Percentiles rank a stretch among this genome's conserved stretches.
phyloP scores from a whole-genome alignment of 257 asterid genomes.

The Scutellaria minor region DNA sequence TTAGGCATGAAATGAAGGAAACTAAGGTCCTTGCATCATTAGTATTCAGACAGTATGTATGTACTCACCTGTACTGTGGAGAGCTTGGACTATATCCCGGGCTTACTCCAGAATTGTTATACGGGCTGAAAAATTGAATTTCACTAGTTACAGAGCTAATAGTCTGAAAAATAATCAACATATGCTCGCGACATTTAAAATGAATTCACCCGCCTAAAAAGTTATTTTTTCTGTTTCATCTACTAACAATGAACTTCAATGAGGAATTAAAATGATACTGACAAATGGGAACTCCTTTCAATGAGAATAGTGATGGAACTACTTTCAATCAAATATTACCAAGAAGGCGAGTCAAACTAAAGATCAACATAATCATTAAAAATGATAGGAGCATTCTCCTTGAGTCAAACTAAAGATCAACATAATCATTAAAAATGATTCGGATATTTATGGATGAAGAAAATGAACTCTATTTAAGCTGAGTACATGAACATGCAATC shows the following conservation, averaged over 20 bases:
- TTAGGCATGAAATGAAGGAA: background rate
- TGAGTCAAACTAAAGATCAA: background rate
- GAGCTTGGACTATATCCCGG: conserved; percentile 93
- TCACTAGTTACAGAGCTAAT: conserved; percentile 25
- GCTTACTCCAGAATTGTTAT: conserved; percentile 63
- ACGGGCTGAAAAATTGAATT: conserved; percentile 61
- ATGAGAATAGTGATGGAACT: background rate
- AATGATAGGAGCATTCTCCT: background rate
- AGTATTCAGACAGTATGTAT: background rate
- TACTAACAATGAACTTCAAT: background rate
- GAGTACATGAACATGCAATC: background rate
- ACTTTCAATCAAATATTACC: background rate
- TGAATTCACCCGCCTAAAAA: background rate
- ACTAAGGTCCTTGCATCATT: background rate
- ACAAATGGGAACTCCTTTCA: no score
- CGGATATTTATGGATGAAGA: background rate
- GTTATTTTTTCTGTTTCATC: background rate
- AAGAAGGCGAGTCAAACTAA: background rate
- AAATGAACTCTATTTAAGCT: background rate
- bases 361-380: no score
- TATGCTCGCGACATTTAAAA: background rate
- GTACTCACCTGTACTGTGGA: conserved; percentile 81
- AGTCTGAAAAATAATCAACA: background rate
- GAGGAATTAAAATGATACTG: no score
- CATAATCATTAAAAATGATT: no score